phyloP scores from a whole-genome alignment of 305 asterid genomes.

The Fraxinus platypoda region DNA sequence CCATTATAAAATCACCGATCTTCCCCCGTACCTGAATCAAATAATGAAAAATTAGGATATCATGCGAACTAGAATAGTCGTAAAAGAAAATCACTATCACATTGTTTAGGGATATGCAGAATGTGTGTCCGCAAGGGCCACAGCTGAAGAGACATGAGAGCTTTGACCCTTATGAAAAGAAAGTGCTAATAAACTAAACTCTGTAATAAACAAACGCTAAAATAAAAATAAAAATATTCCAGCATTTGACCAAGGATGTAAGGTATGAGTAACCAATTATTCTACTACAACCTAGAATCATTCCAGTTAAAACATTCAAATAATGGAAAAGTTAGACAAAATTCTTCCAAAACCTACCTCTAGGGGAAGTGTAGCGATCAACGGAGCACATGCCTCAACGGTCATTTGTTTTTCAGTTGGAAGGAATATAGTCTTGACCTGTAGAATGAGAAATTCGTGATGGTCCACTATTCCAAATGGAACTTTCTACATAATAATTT shows the following conservation, averaged over 20 bases:
- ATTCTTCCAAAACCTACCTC: conserved; percentile 49
- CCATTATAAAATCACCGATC: conserved; percentile 63
- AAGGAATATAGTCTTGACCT: conserved; percentile 76
- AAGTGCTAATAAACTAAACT: background rate
- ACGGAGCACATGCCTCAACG: conserved; percentile 79
- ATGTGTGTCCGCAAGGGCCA: background rate
- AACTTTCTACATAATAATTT: conserved; percentile 7
- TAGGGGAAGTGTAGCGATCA: conserved; percentile 84
- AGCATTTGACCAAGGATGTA: background rate
- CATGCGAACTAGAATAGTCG: background rate
- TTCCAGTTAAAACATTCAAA: background rate
- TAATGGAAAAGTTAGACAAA: conserved; percentile 7
- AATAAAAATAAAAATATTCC: background rate
- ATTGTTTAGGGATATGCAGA: background rate
- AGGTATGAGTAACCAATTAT: background rate
- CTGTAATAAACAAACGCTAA: background rate
- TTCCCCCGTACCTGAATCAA: conserved; percentile 68
- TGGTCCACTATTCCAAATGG: background rate
- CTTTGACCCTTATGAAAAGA: background rate
- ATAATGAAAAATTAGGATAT: conserved; percentile 22
- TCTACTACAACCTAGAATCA: background rate
- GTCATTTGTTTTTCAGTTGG: conserved; percentile 72
- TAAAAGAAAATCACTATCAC: background rate
- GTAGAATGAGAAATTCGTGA: conserved; percentile 20
- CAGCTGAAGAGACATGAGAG: background rate